Evolutionary conservation across 345 rosid genomes (phyloP).

Genomic region (Noccaea caerulescens): DNA sequence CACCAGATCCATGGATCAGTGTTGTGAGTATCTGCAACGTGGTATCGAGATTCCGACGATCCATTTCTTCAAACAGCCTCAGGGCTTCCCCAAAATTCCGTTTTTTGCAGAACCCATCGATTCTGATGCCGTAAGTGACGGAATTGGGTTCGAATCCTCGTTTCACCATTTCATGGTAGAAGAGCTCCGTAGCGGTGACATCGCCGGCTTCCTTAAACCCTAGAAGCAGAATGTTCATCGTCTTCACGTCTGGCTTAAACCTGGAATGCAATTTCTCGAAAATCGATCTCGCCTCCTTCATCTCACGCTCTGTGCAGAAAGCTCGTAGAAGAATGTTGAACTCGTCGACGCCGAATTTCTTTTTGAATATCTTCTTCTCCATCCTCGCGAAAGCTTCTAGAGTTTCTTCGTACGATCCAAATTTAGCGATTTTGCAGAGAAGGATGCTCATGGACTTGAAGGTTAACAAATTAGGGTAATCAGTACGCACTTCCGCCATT

Average conservation of each 20-base stretch:
- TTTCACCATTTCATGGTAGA: conserved; percentile 76
- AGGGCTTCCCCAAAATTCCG: conserved; percentile 70
- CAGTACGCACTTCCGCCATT: conserved; percentile 54
- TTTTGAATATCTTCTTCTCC: conserved; percentile 66
- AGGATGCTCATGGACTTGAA: conserved; percentile 83
- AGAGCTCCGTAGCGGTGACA: conserved; percentile 73
- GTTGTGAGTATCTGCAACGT: conserved; percentile 74
- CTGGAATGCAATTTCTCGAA: conserved; percentile 62
- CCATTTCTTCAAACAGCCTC: conserved; percentile 81
- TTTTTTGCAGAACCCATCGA: conserved; percentile 87
- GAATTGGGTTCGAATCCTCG: conserved; percentile 69
- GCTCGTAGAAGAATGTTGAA: conserved; percentile 82
- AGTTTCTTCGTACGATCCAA: conserved; percentile 70
- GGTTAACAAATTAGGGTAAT: conserved; percentile 57
- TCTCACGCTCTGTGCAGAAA: conserved; percentile 65
- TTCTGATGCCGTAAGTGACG: conserved; percentile 63
- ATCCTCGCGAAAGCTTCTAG: conserved; percentile 65
- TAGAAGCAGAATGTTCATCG: conserved; percentile 75
- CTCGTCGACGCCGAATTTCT: conserved; percentile 63
- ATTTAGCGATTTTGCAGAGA: conserved; percentile 68
- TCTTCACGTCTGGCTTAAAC: conserved; percentile 68
- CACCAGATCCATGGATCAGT: conserved; percentile 81
- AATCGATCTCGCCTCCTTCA: conserved; percentile 80
- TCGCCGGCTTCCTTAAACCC: conserved; percentile 88
- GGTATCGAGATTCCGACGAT: conserved; percentile 45